A percentile compares a stretch with the other conserved stretches of the same genome.
Evolutionary conservation across 371 early-diverging fungal genomes (phyloP).

Genomic region (Saksenaea oblongispora): DNA sequence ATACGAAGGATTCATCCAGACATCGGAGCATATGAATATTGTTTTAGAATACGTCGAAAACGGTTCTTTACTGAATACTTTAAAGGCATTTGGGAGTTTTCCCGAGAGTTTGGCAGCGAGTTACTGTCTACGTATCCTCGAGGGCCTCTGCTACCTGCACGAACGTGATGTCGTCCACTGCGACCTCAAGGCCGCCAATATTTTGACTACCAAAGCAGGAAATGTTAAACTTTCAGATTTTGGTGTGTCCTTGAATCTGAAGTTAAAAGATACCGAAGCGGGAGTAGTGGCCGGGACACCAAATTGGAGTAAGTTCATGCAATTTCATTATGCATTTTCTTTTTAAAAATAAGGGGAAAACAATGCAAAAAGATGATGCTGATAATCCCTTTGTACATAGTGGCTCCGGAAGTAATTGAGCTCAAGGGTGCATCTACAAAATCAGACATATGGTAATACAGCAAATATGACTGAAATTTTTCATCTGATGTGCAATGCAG

Average conservation of each 20-base stretch:
- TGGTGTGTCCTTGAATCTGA: slow-evolving; percentile 82
- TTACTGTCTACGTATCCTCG: slow-evolving; percentile 84
- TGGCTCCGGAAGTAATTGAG: slow-evolving; percentile 94
- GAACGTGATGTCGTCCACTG: slow-evolving; percentile 86
- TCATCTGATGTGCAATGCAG: slow-evolving; percentile 17
- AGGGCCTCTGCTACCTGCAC: slow-evolving; percentile 89
- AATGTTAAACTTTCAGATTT: slow-evolving; percentile 92
- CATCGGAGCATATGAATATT: slow-evolving; percentile 70
- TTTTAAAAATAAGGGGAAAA: not conserved
- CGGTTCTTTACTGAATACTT: slow-evolving; percentile 84
- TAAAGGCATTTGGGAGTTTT: slow-evolving; percentile 86
- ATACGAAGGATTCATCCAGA: slow-evolving; percentile 79
- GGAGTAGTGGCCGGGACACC: slow-evolving; percentile 86
- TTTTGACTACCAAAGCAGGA: slow-evolving; percentile 88
- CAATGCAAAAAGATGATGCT: not conserved
- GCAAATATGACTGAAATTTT: not conserved
- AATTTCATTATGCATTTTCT: not conserved
- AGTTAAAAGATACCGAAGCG: slow-evolving; percentile 57
- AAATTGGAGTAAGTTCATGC: slow-evolving; percentile 77
- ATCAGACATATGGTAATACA: slow-evolving; percentile 80
- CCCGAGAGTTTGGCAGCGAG: slow-evolving; percentile 86
- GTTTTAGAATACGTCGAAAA: slow-evolving; percentile 92
- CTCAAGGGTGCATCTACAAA: slow-evolving; percentile 75
- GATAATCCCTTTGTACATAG: slow-evolving; percentile 25
- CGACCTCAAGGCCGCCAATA: slow-evolving; percentile 95